Conservation (phyloP, 805 yeast species). For the Komagataella pseudopastoris region DNA sequence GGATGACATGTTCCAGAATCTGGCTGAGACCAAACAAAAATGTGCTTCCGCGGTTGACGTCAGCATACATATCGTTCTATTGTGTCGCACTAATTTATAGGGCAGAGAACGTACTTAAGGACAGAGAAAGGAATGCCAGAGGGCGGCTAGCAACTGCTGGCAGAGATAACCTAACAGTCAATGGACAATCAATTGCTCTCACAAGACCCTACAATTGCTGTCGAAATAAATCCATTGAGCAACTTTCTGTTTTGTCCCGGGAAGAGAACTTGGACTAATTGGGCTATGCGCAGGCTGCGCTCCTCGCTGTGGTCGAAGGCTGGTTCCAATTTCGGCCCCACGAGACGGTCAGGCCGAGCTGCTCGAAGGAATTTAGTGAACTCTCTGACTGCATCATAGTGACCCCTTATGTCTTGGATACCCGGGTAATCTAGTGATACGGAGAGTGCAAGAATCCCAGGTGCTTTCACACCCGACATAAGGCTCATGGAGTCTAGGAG, state of each 20-base stretch:
- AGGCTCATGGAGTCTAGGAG: not conserved
- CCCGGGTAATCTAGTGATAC: too few species aligned
- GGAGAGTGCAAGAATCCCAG: too few species aligned
- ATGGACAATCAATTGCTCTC: not conserved
- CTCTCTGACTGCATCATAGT: too few species aligned
- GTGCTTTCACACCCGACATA: not conserved
- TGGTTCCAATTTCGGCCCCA: too few species aligned
- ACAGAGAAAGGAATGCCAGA: not conserved
- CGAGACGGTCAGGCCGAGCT: too few species aligned
- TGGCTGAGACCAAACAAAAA: not conserved
- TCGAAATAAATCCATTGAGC: not conserved
- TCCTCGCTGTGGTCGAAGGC: too few species aligned
- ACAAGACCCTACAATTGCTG: not conserved
- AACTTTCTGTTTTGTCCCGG: not conserved
- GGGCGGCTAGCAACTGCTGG: not conserved
- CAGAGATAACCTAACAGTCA: not conserved
- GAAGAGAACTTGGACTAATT: not conserved
- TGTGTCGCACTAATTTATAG: not conserved
- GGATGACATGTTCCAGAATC: not conserved
- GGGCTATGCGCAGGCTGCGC: too few species aligned
- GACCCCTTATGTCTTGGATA: too few species aligned
- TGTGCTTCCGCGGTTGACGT: not conserved
- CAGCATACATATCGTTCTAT: not conserved
- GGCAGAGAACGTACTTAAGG: not conserved
- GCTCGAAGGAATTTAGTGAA: too few species aligned